Percentiles rank a stretch among this genome's conserved stretches.
These are phyloP conservation scores for Wickerhamomyces mucosus DNA, from an alignment of 805 yeast species.

Conservation along the genomic window DNA sequence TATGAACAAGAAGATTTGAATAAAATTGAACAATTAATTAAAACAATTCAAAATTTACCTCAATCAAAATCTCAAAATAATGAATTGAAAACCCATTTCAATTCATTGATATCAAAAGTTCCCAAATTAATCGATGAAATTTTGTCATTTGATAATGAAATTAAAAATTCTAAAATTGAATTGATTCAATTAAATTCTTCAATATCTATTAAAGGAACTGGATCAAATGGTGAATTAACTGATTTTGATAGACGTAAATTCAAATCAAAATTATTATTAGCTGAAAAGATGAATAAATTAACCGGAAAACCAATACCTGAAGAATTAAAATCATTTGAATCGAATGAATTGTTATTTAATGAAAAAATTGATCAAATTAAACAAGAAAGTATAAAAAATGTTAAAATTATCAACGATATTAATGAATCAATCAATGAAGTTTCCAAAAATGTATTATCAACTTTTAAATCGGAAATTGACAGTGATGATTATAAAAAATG, in stretches of 20 bases:
- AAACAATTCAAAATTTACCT: conserved; percentile 36
- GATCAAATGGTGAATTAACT: conserved; percentile 78
- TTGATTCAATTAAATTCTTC: conserved; percentile 60
- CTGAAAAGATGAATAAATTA: conserved; percentile 83
- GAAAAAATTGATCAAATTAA: conserved; percentile 42
- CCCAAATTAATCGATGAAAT: conserved; percentile 61
- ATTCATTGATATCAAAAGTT: conserved; percentile 28
- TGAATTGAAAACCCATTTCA: conserved; percentile 27
- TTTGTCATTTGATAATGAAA: conserved; percentile 50
- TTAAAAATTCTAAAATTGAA: conserved; percentile 57
- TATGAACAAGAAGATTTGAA: conserved; percentile 36
- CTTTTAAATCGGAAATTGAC: conserved; percentile 13
- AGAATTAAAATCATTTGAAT: conserved; percentile 24
- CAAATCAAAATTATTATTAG: conserved; percentile 64
- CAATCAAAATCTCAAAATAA: conserved; percentile 22
- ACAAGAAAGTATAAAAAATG: conserved; percentile 45
- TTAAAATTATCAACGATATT: conserved; percentile 56
- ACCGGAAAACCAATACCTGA: conserved; percentile 57
- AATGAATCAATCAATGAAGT: conserved; percentile 62
- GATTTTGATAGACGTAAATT: conserved; percentile 75
- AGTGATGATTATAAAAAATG: conserved; percentile 44
- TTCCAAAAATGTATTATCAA: conserved; percentile 27
- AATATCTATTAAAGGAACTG: conserved; percentile 65
- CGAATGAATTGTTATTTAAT: conserved; percentile 30
- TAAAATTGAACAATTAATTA: conserved; percentile 31